A percentile compares a stretch with the other conserved stretches of the same genome.
Conservation (phyloP, 78 protist genomes). For the Dictyostelium firmibasis region DNA sequence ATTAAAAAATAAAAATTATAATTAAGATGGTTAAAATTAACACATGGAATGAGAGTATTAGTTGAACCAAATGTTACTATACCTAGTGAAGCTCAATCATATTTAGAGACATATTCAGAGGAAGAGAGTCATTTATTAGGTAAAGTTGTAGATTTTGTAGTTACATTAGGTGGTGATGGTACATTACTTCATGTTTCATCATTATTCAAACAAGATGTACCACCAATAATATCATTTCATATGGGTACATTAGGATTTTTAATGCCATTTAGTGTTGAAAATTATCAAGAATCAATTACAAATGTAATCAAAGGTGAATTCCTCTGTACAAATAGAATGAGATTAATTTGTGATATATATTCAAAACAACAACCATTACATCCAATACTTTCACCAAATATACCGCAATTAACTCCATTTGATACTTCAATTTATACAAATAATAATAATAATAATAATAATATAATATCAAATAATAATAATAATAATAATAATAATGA, state of each 20-base stretch:
- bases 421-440: not conserved
- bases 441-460: not conserved
- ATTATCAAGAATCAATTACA: constrained; percentile 37
- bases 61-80: constrained; percentile 51
- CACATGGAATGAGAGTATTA: constrained; percentile 22
- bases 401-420: not conserved
- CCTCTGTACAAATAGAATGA: constrained; percentile 72
- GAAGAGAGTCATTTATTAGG: constrained; percentile 54
- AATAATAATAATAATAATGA: not conserved
- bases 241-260: constrained; percentile 94
- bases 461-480: not conserved
- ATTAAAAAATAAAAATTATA: not conserved
- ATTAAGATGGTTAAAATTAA: constrained; percentile 22
- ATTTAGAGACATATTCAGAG: constrained; percentile 34
- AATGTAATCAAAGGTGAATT: constrained; percentile 64
- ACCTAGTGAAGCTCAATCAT: not conserved
- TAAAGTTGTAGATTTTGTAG: constrained; percentile 87
- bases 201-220: constrained; percentile 81
- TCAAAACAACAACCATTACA: constrained; percentile 19
- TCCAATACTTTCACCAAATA: not conserved
- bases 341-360: constrained; percentile 55
- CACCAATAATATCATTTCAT: constrained; percentile 91
- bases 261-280: constrained; percentile 84
- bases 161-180: constrained; percentile 96
- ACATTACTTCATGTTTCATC: constrained; percentile 89